Base-by-base conservation (phyloP, 202 grass and related monocot genomes). In the Panicum hallii region DNA sequence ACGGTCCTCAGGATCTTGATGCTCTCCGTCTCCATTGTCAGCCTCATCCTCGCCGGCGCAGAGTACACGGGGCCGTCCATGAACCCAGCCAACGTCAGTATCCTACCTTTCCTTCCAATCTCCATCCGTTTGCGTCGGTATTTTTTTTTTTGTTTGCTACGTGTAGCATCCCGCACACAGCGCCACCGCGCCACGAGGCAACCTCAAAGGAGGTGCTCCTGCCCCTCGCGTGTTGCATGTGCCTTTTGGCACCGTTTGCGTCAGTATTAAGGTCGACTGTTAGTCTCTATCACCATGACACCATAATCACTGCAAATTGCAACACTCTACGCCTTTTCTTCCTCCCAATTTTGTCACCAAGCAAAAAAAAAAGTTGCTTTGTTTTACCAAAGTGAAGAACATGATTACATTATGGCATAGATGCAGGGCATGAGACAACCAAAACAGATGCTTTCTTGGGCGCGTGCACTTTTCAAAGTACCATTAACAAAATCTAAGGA, bases 61-160 rank as follows among this genome's bases (percentile, higher is more conserved):
- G 86, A 82, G 45, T 98, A 98, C 64, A 98, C 92, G 0, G 95
- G 95, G 5, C 95, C 95, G 1, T 88, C 95, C 46, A 98, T 98
- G 93, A 98, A 98, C 80, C 95, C 95, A 76, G 93, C 90, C 16
- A 95, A 98, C 77, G 95, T 98, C 75, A 93, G 79, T 79, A 57
- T 38, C 53, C 61, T 46, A 11, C 14, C 16, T 53, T 52, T 34
- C 15, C 2, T 11, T 69, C 19, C 11, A 32, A 19, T 36, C 1
- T 49, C 13, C 12, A 44, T 16, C 9, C 1, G 1, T 34, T 45
- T 55, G 26, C 26, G 26, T 26, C 26, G 1, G 26, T 26, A 26
- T 26, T 26, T 26, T 26, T 26, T 26, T 26, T 26, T 26, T 26
- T 26, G 26, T 26, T 26, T 26, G 26, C 26, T 26, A 26, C 26